Evolutionary conservation across 2,329 filamentous ascomycete genomes (phyloP).

Genomic region (Colletotrichum coccodes): DNA sequence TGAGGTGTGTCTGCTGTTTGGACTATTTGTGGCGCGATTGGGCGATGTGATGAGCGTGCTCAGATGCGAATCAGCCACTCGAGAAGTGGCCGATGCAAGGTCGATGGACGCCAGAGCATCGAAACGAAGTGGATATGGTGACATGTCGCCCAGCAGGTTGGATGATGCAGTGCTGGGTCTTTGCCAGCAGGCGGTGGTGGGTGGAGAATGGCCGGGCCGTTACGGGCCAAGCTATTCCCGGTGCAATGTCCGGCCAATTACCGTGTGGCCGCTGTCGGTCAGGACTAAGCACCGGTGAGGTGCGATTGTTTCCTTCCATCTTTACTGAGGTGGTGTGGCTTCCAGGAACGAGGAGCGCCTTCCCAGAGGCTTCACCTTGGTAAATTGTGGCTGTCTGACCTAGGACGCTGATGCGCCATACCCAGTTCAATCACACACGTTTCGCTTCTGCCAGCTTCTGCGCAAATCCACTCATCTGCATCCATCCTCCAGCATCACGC

Average conservation of each 20-base stretch:
- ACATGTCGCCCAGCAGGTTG: constrained; percentile 28
- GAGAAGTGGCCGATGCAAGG: constrained; percentile 1
- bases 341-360: background rate
- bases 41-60: constrained; percentile 1
- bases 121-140: constrained; percentile 20
- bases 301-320: background rate
- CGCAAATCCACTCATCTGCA: background rate
- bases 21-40: constrained; percentile 10
- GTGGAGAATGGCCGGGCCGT: background rate
- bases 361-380: background rate
- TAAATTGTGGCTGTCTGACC: background rate
- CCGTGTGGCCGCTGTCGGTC: background rate
- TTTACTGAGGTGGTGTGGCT: background rate
- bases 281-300: background rate
- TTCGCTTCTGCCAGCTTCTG: background rate
- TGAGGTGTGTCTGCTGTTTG: constrained; percentile 21
- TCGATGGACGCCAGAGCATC: constrained; percentile 15
- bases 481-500: background rate
- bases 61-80: background rate
- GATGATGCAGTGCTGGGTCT: constrained; percentile 4
- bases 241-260: constrained; percentile 1
- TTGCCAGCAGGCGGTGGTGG: background rate
- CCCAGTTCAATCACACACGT: background rate
- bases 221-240: constrained; percentile 6
- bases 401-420: background rate